Conservation (phyloP, 306 rosid genomes). For the Glycine tomentella region DNA sequence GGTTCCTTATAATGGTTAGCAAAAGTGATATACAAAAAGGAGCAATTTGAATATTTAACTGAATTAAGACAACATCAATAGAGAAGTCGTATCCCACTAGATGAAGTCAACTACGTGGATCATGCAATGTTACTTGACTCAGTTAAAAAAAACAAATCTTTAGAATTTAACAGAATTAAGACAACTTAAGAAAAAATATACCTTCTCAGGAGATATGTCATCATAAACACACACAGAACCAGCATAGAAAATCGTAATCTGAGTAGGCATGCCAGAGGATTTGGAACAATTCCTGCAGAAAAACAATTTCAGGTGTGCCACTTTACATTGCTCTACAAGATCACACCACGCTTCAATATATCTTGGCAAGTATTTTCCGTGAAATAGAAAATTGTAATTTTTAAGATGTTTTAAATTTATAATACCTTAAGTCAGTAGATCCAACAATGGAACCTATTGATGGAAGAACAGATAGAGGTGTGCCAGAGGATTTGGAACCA, state of each 20-base stretch:
- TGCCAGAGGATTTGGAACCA: constrained; percentile 49
- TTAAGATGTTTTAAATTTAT: constrained; percentile 16
- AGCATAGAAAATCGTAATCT: constrained; percentile 83
- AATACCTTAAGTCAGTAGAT: constrained; percentile 80
- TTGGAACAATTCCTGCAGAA: constrained; percentile 63
- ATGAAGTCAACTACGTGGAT: background rate
- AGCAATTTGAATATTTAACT: too few relatives aligned
- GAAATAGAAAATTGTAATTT: background rate
- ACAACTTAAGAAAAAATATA: constrained; percentile 32
- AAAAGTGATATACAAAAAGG: too few relatives aligned
- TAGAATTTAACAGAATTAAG: background rate
- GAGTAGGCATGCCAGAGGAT: constrained; percentile 63
- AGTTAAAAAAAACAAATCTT: too few relatives aligned
- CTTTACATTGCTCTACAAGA: background rate
- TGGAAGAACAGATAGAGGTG: constrained; percentile 41
- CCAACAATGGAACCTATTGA: constrained; percentile 66
- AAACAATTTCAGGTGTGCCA: background rate
- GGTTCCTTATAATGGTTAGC: too few relatives aligned
- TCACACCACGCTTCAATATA: background rate
- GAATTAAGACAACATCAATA: too few relatives aligned
- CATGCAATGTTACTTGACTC: too few relatives aligned
- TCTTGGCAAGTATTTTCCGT: background rate
- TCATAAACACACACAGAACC: constrained; percentile 86
- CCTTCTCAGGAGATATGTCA: constrained; percentile 87
- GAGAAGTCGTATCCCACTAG: background rate